phyloP scores from a whole-genome alignment of 169 alveolate genomes.

The Babesia divergens region DNA sequence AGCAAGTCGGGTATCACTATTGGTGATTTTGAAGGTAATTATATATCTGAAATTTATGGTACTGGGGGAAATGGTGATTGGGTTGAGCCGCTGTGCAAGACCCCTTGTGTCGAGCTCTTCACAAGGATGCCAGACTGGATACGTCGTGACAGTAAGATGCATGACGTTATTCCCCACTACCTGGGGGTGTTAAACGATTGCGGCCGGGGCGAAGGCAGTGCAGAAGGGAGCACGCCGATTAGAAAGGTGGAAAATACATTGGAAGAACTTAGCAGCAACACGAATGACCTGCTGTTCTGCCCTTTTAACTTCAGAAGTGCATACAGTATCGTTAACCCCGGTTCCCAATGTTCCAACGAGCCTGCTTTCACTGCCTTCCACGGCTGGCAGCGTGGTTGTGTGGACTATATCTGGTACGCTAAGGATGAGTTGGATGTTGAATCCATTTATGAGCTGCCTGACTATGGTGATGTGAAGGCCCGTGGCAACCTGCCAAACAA shows the following conservation, averaged over 20 bases:
- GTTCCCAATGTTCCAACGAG: constrained; percentile 36
- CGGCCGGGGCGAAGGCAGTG: background rate
- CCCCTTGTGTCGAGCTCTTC: background rate
- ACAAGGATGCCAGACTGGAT: constrained; percentile 28
- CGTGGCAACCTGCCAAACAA: constrained; percentile 64
- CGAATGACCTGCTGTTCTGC: constrained; percentile 37
- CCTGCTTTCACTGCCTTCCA: constrained; percentile 82
- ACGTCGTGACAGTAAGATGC: background rate
- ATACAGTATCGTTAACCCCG: constrained; percentile 43
- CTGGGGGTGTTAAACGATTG: background rate
- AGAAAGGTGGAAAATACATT: background rate
- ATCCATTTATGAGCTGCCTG: constrained; percentile 59
- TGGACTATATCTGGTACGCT: constrained; percentile 78
- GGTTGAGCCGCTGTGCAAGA: constrained; percentile 14
- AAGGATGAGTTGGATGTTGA: constrained; percentile 59
- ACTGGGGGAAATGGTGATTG: constrained; percentile 2
- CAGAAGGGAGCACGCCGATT: background rate
- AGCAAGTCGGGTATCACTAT: constrained; percentile 55
- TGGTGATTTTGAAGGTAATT: constrained; percentile 47
- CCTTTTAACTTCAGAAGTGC: constrained; percentile 59
- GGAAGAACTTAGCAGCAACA: background rate
- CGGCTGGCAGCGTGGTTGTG: constrained; percentile 83
- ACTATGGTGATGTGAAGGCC: constrained; percentile 39
- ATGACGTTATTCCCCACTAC: background rate
- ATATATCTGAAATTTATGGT: constrained; percentile 43